phyloP scores from a whole-genome alignment of 495 filamentous ascomycete genomes.

The Elasticomyces elasticus region DNA sequence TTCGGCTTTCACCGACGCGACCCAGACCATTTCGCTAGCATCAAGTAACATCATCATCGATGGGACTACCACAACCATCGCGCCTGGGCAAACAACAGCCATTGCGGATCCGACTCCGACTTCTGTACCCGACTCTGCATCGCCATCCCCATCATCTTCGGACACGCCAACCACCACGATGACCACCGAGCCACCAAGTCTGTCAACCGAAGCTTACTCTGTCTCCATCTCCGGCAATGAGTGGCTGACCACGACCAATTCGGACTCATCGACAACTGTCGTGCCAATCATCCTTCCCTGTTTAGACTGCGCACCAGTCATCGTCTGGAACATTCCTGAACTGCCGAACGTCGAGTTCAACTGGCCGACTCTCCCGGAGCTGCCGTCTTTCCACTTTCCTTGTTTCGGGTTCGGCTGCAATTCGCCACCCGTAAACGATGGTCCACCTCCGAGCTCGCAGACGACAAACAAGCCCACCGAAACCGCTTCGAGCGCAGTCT shows the following conservation, averaged over 20 bases:
- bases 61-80: not conserved
- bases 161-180: conserved; percentile 1
- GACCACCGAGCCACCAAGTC: not conserved
- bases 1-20: not conserved
- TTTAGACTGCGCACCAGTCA: not conserved
- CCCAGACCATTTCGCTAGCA: not conserved
- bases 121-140: no score
- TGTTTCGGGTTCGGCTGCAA: not conserved
- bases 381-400: conserved; percentile 1
- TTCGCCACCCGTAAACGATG: conserved; percentile 1
- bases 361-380: conserved; percentile 2
- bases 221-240: not conserved
- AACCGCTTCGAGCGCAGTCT: not conserved
- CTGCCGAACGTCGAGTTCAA: conserved; percentile 1
- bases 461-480: not conserved
- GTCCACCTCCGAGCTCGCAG: not conserved
- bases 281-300: conserved; percentile 4
- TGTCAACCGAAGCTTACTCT: not conserved
- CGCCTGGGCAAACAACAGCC: not conserved
- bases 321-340: conserved; percentile 1
- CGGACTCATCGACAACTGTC: conserved; percentile 3
- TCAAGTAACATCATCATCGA: not conserved
- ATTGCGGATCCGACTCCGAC: not conserved
- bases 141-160: not conserved
- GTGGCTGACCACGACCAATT: conserved; percentile 3